A percentile compares a stretch with the other conserved stretches of the same genome.
These are phyloP conservation scores for Dactylonectria macrodidyma DNA, from an alignment of 2,329 filamentous ascomycete genomes.

Conservation along the genomic window DNA sequence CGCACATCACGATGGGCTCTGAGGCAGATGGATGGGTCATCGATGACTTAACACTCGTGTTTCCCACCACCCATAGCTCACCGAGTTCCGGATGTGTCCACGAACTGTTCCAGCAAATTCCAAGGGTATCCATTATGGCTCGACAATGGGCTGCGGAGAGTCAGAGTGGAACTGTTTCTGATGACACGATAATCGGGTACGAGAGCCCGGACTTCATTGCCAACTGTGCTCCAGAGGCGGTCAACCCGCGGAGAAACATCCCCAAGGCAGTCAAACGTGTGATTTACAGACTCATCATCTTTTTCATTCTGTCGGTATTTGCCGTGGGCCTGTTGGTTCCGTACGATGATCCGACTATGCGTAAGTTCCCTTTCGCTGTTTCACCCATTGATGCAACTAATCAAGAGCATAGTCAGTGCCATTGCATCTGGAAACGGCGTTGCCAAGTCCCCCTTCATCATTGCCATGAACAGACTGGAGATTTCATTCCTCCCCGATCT, in stretches of 20 bases:
- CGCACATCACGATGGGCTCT: conserved; percentile 14
- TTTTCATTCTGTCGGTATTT: conserved; percentile 20
- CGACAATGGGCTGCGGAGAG: not conserved
- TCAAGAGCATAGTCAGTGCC: not conserved
- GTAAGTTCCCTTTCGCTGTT: not conserved
- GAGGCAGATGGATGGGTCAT: conserved; percentile 20
- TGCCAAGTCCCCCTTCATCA: conserved; percentile 21
- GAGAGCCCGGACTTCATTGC: conserved; percentile 13
- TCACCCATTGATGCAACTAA: not conserved
- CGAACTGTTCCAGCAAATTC: conserved; percentile 16
- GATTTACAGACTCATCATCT: conserved; percentile 15
- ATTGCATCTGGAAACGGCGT: conserved; percentile 21
- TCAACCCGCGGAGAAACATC: conserved; percentile 22
- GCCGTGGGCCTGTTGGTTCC: conserved; percentile 14
- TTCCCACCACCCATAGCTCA: not conserved
- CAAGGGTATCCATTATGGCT: conserved; percentile 3
- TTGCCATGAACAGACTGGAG: conserved; percentile 20
- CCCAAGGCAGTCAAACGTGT: conserved; percentile 15
- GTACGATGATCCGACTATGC: conserved; percentile 15
- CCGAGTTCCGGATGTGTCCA: conserved; percentile 8
- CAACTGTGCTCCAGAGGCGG: conserved; percentile 13
- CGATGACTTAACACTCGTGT: not conserved
- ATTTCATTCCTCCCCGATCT: conserved; percentile 18
- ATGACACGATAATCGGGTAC: not conserved
- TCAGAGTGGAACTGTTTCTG: not conserved